These are phyloP conservation scores for Entomortierella beljakovae DNA, from an alignment of 192 early-diverging fungal genomes.

Conservation along the genomic window DNA sequence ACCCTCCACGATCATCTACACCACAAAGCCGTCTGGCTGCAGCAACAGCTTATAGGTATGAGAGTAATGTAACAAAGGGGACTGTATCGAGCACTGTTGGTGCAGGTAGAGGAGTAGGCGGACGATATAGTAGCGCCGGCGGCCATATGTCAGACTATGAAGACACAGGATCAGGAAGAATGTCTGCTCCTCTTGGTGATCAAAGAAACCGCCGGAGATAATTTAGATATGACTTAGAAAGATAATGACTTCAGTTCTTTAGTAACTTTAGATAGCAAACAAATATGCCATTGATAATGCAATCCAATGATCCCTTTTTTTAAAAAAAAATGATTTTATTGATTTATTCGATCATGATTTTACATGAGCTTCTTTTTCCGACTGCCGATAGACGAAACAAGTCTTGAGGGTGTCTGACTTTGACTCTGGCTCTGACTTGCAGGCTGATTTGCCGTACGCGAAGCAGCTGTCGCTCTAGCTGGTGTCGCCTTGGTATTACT, in stretches of 20 bases:
- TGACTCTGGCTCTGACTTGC: constrained; percentile 10
- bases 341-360: neutral
- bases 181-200: constrained; percentile 16
- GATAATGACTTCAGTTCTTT: neutral
- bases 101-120: neutral
- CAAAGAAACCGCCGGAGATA: constrained; percentile 30
- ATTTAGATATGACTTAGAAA: neutral
- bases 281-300: too few relatives aligned
- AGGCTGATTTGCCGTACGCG: neutral
- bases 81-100: neutral
- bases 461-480: neutral
- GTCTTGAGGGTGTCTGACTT: constrained; percentile 18
- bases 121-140: constrained; percentile 21
- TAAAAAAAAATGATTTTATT: neutral
- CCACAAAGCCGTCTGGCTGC: constrained; percentile 34
- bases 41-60: neutral
- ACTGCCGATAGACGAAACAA: constrained; percentile 35
- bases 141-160: constrained; percentile 22
- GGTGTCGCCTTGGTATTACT: constrained; percentile 10
- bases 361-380: constrained; percentile 31
- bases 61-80: neutral
- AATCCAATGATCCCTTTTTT: neutral
- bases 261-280: too few relatives aligned
- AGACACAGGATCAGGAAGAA: constrained; percentile 8
- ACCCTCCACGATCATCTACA: constrained; percentile 28